Base-by-base conservation (phyloP, 495 filamentous ascomycete genomes). In the Trichocladium uniseriatum region DNA sequence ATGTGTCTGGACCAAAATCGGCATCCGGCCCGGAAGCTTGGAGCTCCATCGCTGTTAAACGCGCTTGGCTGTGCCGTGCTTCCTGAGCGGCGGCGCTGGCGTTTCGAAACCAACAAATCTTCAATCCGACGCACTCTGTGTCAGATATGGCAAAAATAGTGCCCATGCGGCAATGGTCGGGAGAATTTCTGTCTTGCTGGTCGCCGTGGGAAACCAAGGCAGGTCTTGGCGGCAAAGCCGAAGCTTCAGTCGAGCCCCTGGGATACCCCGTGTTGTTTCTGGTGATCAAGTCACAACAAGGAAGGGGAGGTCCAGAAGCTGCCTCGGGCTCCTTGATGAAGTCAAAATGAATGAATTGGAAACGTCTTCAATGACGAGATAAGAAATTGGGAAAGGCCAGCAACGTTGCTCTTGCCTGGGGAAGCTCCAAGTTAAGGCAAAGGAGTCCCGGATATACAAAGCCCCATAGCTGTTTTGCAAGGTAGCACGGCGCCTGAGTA, bases 401-500 rank as follows among this genome's bases (percentile, higher is more conserved):
- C n/a, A 27, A 27, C 24, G 24, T 27, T 27, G 24, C 8, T 27
- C 24, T 8, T 27, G 24, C 24, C 24, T 4, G 8, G 4, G 8
- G 24, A 27, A 27, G 24, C 24, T 27, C 8, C 24, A 27, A 27
- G 24, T n/a, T n/a, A n/a, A n/a, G n/a, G n/a, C n/a, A n/a, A n/a
- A n/a, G n/a, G n/a, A n/a, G n/a, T n/a, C 24, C 3, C 24, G 24
- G 24, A 8, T 27, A 32, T 10, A 14, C 31, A 32, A 14, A 32
- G 9, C 31, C 31, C 13, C 5, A 32, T 20, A 27, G 7, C 39
- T 27, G 38, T 27, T 41, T 49, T 27, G 37, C 39, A 45, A 22
- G 14, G 16, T 13, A 18, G 35, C 21, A 41, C 24, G 7, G 47
- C n/a, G 44, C 31, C 53, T 59, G 60, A 65, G 60, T 63, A 63